Base-by-base conservation (phyloP, 177 flowering plant species). In the Vitis hybrid region DNA sequence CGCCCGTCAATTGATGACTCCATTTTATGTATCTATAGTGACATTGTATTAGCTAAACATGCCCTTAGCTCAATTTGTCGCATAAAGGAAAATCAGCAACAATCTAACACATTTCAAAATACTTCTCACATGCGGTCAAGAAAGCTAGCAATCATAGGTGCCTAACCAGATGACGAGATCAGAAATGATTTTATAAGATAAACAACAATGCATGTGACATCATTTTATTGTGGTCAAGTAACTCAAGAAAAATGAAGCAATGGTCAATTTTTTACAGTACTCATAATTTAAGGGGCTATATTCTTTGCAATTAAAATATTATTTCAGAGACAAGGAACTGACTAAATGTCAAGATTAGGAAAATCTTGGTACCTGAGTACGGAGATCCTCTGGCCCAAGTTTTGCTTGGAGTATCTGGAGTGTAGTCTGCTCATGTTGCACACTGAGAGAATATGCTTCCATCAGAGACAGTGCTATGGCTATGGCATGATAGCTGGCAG, bases 401-500 rank as follows among this genome's bases (percentile, higher is more conserved):
- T 93, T 93, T 54, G 74, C 83, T 84, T 88, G 82, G 67, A 93
- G 97, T 76, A 91, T 93, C 75, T 84, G 85, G 23, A 93, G 80
- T 9, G 98, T 93, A 60, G 98, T 93, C 80, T 86, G 96, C 76
- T 93, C 98, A 77, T 93, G 98, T 74, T 92, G 98, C 77, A 93
- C 94, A 75, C 98, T 93, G 15, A 92, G 84, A 19, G 97, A 82
- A 76, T 88, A 92, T 72, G 97, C 98, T 70, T 91, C 98, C 98
- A 93, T 93, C 72, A 92, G 70, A 3, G 98, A 94, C 62, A 94
- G 91, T 74, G 97, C 98, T 68, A 94, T 94, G 58, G 97, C 98
- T 77, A 94, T 94, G 55, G 97, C 97, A 81, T 94, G 98, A 85
- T 92, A 94, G 76, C 97, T 92, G 26, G 98, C 96, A 79, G 96